phyloP scores from a whole-genome alignment of 495 filamentous ascomycete species.

The Collariella sp. region DNA sequence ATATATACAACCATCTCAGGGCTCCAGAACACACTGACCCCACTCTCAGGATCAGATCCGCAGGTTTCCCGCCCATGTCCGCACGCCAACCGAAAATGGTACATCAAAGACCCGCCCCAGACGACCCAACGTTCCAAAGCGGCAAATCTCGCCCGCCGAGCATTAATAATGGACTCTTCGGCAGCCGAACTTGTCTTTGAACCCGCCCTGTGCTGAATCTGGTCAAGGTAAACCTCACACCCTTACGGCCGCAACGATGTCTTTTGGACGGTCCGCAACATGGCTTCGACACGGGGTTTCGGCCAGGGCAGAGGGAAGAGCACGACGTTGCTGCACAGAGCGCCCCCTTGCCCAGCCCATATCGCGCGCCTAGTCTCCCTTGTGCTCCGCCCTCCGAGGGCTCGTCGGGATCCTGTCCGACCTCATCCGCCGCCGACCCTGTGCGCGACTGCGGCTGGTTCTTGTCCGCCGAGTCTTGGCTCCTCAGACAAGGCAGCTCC shows the following conservation, averaged over 20 bases:
- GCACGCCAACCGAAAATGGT: not conserved
- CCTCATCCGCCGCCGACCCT: not conserved
- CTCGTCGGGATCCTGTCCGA: not conserved
- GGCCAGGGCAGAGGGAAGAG: too few species aligned
- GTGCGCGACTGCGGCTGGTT: constrained; percentile 6
- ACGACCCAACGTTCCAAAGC: not conserved
- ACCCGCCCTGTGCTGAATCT: not conserved
- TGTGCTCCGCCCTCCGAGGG: not conserved
- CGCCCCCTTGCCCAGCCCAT: too few species aligned
- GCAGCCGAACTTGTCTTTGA: not conserved
- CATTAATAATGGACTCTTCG: not conserved
- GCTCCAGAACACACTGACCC: too few species aligned
- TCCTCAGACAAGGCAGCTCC: not conserved
- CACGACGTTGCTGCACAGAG: too few species aligned
- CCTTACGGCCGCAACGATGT: too few species aligned
- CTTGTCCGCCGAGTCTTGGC: constrained; percentile 6
- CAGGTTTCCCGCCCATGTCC: not conserved
- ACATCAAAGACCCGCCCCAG: not conserved
- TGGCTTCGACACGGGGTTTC: too few species aligned
- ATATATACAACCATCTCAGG: too few species aligned
- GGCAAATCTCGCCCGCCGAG: not conserved
- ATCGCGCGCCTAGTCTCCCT: not conserved
- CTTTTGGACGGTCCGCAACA: too few species aligned
- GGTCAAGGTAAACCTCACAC: too few species aligned
- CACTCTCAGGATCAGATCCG: too few species aligned